Evolutionary conservation across 805 yeast species (phyloP), one percentile per base, ranked within the genome.

Genomic region (Metschnikowia bowlesiae): DNA sequence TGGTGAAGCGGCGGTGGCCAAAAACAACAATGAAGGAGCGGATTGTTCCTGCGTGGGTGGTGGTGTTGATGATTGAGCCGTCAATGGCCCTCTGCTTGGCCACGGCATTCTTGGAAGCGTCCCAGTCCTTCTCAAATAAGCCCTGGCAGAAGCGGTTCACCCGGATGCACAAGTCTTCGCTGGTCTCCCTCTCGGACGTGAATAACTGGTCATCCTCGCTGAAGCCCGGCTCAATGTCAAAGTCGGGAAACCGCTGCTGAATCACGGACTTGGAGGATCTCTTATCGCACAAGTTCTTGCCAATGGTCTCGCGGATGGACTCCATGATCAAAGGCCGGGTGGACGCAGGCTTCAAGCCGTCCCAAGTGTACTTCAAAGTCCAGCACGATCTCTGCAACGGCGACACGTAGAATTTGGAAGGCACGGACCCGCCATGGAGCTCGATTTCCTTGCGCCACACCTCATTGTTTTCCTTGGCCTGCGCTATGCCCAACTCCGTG

Each of bases 381-480:
- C 76, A 75, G n/a, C 79, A 68, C 22, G 87, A 79, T 58, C 89
- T 71, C 43, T 84, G 81, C 66, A 84, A 75, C 0, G 89, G 89
- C 1, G 87, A 82, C 30, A 76, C 74, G 62, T 77, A 84, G 54
- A 79, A 81, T 39, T 66, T 70, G 22, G 73, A 63, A 0, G 89
- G 89, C n/a, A 80, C 54, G 5, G 84, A 81, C 3, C 80, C 80
- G 2, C 82, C 78, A n/a, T 53, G 44, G n/a, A 66, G 61, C 7
- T 50, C 55, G 6, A 79, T 56, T 56, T 83, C 78, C 6, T 59
- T 52, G n/a, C 42, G 42, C 80, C 83, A 78, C 6, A 69, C 71
- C 18, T 58, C 60, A 51, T 73, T 65, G 59, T 80, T 73, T 39
- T 72, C 77, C 46, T 66, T 64, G 14, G 86, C 89, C 64, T 84